These are phyloP conservation scores for Lentinula guzmanii DNA, from an alignment of 768 basidiomycete species.

Conservation along the genomic window DNA sequence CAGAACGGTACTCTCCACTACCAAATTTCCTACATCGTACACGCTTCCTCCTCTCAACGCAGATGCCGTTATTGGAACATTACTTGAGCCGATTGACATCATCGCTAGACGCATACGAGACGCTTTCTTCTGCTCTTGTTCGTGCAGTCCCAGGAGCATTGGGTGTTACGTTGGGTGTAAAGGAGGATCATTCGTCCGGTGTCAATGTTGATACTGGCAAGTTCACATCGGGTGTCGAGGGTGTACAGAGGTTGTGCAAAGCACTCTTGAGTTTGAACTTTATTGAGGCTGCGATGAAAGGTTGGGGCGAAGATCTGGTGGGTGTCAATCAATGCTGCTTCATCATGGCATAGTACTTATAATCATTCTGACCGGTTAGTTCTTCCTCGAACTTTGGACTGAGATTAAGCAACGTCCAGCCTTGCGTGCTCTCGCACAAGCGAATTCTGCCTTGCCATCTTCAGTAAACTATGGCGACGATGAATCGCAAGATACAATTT, in stretches of 20 bases:
- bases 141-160: constrained; percentile 92
- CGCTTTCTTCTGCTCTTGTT: constrained; percentile 79
- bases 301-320: constrained; percentile 90
- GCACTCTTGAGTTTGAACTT: constrained; percentile 79
- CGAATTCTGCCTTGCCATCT: constrained; percentile 45
- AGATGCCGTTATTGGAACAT: constrained; percentile 75
- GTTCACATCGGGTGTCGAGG: constrained; percentile 79
- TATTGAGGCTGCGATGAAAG: constrained; percentile 60
- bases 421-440: constrained; percentile 49
- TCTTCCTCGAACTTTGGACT: constrained; percentile 87
- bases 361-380: constrained; percentile 37
- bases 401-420: constrained; percentile 62
- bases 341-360: too few relatives aligned
- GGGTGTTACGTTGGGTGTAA: constrained; percentile 46
- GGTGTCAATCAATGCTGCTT: constrained; percentile 17
- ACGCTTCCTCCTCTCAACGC: constrained; percentile 78
- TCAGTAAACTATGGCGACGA: constrained; percentile 25
- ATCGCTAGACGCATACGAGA: constrained; percentile 92
- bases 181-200: constrained; percentile 27
- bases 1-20: constrained; percentile 89
- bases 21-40: constrained; percentile 73
- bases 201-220: constrained; percentile 50
- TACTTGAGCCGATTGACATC: constrained; percentile 76
- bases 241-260: constrained; percentile 78
- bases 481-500: constrained; percentile 60